Base-by-base conservation (phyloP, 352 stramenopile genomes). In the Phytophthora lateralis region DNA sequence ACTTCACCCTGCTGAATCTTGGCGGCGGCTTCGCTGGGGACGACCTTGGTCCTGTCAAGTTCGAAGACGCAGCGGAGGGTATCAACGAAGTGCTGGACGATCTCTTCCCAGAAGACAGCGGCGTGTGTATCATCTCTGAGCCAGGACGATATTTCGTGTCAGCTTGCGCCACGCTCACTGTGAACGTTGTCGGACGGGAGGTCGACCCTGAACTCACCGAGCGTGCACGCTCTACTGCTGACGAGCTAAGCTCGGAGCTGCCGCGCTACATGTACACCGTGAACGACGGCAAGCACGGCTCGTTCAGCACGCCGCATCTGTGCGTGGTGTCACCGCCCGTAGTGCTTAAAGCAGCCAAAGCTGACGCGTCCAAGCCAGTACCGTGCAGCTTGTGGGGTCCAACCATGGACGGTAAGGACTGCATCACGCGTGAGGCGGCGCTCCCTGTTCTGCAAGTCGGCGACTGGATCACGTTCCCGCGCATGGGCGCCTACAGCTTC, bases 121-220 rank as follows among this genome's bases (percentile, higher is more conserved):
- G 73, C 17, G 75, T 97, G 24, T 68, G 71, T 3, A 69, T 98
- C 49, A 98, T 98, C 62, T 93, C 86, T 9, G 91, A 98, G 62
- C 91, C 91, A 7, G 91, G 91, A 4, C 77, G 91, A 7, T 98
- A 95, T 71, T 92, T 97, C 32, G 91, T 85, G 15, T 82, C 76
- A 1, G 61, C 70, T 0, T 80, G 90, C 12, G 78, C 85, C 17
- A 92, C 85, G 21, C 66, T 97, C 3, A 79, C 82, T 29, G 70
- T 85, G n/a, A 90, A 88, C 50, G 72, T 97, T 5, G 73, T 95
- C 14, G 80, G 74, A 46, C 68, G 84, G 38, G 83, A 78, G 50
- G 21, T 65, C 6, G 75, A 85, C 42, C 66, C 60, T 14, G 63
- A 60, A 29, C 61, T 82, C 18, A 68, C 55, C 14, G 21, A 45